Conservation (phyloP, 108 stramenopile genomes). For the Seminavis robusta region DNA sequence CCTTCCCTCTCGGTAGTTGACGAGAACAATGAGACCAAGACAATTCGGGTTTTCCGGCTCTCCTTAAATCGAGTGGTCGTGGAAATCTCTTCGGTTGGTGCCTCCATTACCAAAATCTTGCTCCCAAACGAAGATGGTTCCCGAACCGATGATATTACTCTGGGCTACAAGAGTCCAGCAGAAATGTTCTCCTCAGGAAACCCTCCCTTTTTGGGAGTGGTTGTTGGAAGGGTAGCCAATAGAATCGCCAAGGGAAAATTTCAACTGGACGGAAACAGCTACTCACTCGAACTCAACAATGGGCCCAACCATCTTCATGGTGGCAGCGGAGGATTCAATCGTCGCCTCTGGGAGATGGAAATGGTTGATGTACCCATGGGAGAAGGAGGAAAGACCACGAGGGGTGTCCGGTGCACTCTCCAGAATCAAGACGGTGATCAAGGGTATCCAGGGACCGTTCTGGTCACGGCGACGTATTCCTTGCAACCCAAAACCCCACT, state of each 20-base stretch:
- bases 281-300: constrained; percentile 70
- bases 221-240: constrained; percentile 87
- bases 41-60: neutral
- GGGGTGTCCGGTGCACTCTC: constrained; percentile 45
- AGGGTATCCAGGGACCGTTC: constrained; percentile 73
- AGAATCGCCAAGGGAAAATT: constrained; percentile 70
- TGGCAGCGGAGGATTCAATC: constrained; percentile 60
- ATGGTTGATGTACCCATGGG: constrained; percentile 18
- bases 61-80: constrained; percentile 6
- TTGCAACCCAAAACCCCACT: constrained; percentile 24
- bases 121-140: constrained; percentile 17
- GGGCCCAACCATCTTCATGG: constrained; percentile 85
- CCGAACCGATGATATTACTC: constrained; percentile 44
- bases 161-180: constrained; percentile 51
- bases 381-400: neutral
- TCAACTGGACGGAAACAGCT: constrained; percentile 25
- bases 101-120: constrained; percentile 43
- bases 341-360: constrained; percentile 53
- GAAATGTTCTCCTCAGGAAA: constrained; percentile 41
- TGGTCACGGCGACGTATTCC: constrained; percentile 59
- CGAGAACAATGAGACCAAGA: too few species aligned
- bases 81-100: constrained; percentile 49
- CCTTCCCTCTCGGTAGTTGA: too few species aligned
- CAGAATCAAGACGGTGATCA: constrained; percentile 68
- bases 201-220: constrained; percentile 57